Evolutionary conservation across 2,329 filamentous ascomycete species (phyloP), one percentile per base, ranked within the genome.

Genomic region (Alternaria consortialis): DNA sequence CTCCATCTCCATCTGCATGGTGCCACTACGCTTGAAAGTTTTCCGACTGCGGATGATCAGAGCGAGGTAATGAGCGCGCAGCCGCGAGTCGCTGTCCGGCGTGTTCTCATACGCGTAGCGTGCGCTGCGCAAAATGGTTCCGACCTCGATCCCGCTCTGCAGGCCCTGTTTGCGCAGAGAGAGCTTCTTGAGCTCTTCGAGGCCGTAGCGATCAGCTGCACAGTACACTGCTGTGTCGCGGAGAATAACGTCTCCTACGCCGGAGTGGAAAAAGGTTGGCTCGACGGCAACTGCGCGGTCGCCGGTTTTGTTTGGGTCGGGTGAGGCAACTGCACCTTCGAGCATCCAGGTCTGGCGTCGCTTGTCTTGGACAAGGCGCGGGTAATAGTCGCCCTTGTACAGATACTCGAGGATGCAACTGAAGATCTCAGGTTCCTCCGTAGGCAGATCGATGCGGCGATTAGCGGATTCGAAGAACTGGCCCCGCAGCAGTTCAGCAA

Each of bases 1-100:
- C 85, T 97, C 92, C 94, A 98, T 97, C 85, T 97, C 94, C 84
- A 91, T 90, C 87, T 97, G 94, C 93, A 97, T 97, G 81, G 94
- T 97, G 82, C 94, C 94, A 84, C 93, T 97, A 83, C 91, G 90
- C 90, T 97, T 97, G 82, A 98, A 97, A 76, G 93, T 97, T 85
- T 93, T 93, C 81, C 94, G 92, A 86, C 92, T 94, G 84, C 94
- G 91, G 85, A 97, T 97, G 82, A 97, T 97, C 82, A 97, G 88
- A 79, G 94, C 93, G 80, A 98, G 90, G 86, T 97, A 97, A 85
- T 97, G 93, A 85, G 94, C 94, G 84, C 94, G 93, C 81, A 98
- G 89, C 76, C 90, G 88, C 77, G 91, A 94, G 84, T 98, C 94
- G 74, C 89, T 91, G 84, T 97, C 92, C 71, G 94, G 93, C 75